phyloP scores from a whole-genome alignment of 768 basidiomycete genomes.

The Coprinellus micaceus region DNA sequence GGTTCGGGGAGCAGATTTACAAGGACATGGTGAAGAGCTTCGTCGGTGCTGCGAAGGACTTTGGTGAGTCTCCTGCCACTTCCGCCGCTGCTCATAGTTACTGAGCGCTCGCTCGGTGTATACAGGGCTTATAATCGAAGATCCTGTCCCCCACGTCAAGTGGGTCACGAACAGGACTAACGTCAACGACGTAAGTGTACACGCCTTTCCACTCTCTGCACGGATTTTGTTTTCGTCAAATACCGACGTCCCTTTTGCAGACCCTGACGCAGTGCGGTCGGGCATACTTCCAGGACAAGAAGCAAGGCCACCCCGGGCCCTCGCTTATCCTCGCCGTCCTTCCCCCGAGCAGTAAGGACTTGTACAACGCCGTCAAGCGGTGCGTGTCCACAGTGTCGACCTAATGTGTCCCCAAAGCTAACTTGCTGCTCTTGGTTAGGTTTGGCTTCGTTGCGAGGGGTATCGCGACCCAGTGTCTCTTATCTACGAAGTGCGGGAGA shows the following conservation, averaged over 20 bases:
- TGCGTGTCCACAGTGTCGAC: slow-evolving; percentile 40
- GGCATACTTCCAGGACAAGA: slow-evolving; percentile 37
- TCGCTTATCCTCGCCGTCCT: slow-evolving; percentile 64
- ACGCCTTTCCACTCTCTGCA: not conserved
- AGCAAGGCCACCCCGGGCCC: slow-evolving; percentile 30
- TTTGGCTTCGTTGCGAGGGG: slow-evolving; percentile 45
- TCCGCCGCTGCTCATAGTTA: slow-evolving; percentile 28
- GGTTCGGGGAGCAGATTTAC: slow-evolving; percentile 49
- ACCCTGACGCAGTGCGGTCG: slow-evolving; percentile 51
- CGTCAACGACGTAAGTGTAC: not conserved
- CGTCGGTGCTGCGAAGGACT: slow-evolving; percentile 43
- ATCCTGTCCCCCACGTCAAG: not conserved
- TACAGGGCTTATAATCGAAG: not conserved
- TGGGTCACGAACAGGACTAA: not conserved
- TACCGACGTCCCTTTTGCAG: too few relatives aligned
- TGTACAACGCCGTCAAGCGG: slow-evolving; percentile 79
- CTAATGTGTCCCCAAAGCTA: too few relatives aligned
- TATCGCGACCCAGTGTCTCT: slow-evolving; percentile 77
- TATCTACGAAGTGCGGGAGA: slow-evolving; percentile 57
- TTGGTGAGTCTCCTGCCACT: slow-evolving; percentile 45
- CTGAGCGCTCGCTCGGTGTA: not conserved
- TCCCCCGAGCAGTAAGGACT: slow-evolving; percentile 68
- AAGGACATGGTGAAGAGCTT: slow-evolving; percentile 56
- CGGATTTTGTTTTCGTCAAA: too few relatives aligned
- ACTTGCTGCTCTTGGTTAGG: slow-evolving; percentile 42